These are phyloP conservation scores for Selaginella tamariscina DNA, from an alignment of 75 land plant genomes.

Conservation along the genomic window DNA sequence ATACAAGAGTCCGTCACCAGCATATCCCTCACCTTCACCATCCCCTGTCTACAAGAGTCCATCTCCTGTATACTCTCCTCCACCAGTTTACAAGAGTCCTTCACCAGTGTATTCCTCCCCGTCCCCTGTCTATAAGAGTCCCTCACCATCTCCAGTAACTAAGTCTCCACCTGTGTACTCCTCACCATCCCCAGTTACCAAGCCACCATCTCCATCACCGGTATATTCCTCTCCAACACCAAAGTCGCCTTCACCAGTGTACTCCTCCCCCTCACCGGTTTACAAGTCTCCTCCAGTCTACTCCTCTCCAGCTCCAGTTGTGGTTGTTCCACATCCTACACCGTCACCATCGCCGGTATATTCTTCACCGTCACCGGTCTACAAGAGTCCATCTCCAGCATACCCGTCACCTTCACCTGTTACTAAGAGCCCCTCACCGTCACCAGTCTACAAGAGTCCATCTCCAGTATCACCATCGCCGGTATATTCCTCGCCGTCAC, in stretches of 20 bases:
- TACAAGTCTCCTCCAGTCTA: neutral
- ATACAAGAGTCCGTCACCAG: neutral
- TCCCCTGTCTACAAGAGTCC: slow-evolving; percentile 1
- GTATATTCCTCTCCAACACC: neutral
- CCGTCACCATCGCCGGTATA: neutral
- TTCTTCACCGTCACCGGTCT: neutral
- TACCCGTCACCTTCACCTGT: neutral
- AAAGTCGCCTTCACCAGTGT: neutral
- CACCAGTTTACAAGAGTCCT: neutral
- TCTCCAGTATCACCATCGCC: slow-evolving; percentile 4
- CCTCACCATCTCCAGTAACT: neutral
- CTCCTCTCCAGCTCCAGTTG: neutral
- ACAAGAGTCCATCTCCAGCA: neutral
- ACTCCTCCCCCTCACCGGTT: neutral
- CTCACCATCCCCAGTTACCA: neutral
- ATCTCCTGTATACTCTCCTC: neutral
- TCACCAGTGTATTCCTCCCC: neutral
- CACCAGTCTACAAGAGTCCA: neutral
- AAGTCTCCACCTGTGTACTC: neutral
- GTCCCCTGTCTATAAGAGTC: neutral
- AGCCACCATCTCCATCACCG: neutral
- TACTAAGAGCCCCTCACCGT: neutral
- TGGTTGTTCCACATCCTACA: too few species aligned
- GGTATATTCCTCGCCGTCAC: neutral
- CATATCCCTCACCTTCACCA: neutral